phyloP scores from a whole-genome alignment of 116 monocot genomes.

The Thalassia testudinum region DNA sequence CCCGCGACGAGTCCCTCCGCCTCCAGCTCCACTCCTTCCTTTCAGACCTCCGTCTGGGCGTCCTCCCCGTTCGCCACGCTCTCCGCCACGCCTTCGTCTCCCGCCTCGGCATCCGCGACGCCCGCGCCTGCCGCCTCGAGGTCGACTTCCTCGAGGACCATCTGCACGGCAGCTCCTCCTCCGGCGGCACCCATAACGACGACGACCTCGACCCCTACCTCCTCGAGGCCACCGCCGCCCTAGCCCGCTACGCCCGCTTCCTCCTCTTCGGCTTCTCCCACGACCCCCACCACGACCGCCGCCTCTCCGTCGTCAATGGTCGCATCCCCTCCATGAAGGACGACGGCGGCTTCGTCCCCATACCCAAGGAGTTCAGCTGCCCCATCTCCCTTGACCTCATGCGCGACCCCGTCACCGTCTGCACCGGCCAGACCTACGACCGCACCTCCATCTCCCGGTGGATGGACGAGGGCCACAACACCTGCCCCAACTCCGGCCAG shows the following conservation, averaged over 20 bases:
- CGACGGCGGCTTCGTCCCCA: slow-evolving; percentile 19
- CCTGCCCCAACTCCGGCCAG: slow-evolving; percentile 73
- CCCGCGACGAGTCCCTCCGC: slow-evolving; percentile 38
- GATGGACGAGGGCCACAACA: slow-evolving; percentile 58
- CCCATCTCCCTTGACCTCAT: slow-evolving; percentile 80
- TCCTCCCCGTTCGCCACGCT: slow-evolving; percentile 18
- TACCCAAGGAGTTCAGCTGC: slow-evolving; percentile 82
- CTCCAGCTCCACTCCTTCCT: slow-evolving; percentile 33
- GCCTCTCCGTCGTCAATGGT: not conserved
- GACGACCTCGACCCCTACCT: slow-evolving; percentile 38
- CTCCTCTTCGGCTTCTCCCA: slow-evolving; percentile 29
- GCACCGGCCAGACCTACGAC: slow-evolving; percentile 90
- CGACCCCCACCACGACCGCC: slow-evolving; percentile 11
- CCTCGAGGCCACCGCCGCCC: slow-evolving; percentile 45
- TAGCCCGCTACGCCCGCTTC: slow-evolving; percentile 55
- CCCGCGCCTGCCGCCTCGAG: slow-evolving; percentile 27
- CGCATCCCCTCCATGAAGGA: not conserved
- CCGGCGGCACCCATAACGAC: slow-evolving; percentile 16
- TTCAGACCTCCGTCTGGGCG: slow-evolving; percentile 29
- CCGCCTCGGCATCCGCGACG: slow-evolving; percentile 26
- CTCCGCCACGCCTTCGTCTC: slow-evolving; percentile 27
- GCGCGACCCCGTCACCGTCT: slow-evolving; percentile 71
- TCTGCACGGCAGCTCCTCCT: slow-evolving; percentile 13
- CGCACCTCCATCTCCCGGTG: slow-evolving; percentile 62
- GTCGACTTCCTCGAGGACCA: slow-evolving; percentile 76